phyloP scores from a whole-genome alignment of 1,284 basidiomycete species.

The Dichomitus squalens region DNA sequence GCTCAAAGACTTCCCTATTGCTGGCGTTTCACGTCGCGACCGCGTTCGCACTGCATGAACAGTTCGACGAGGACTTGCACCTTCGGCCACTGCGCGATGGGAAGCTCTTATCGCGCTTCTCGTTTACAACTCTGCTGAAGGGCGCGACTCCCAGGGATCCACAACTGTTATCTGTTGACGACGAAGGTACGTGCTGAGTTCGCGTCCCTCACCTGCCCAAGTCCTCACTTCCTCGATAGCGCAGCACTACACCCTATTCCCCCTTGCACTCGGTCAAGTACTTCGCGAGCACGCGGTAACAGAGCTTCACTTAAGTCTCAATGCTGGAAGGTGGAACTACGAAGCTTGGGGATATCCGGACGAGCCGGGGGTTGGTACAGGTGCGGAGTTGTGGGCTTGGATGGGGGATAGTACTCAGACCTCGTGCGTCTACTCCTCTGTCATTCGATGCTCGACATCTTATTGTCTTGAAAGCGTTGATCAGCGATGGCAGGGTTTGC shows the following conservation, averaged over 20 bases:
- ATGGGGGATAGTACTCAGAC: constrained; percentile 61
- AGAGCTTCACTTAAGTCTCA: constrained; percentile 86
- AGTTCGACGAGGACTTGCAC: constrained; percentile 71
- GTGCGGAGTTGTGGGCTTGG: constrained; percentile 92
- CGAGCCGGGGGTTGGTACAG: constrained; percentile 76
- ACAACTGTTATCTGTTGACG: constrained; percentile 46
- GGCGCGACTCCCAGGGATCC: constrained; percentile 58
- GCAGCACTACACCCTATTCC: constrained; percentile 85
- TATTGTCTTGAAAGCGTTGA: constrained; percentile 51
- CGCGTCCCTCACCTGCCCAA: neutral
- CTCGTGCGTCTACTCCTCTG: constrained; percentile 45
- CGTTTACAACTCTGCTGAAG: constrained; percentile 71
- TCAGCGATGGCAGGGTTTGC: constrained; percentile 81
- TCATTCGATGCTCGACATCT: neutral
- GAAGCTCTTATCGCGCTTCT: constrained; percentile 82
- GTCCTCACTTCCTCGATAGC: constrained; percentile 38
- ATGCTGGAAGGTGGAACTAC: constrained; percentile 91
- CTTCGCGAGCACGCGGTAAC: constrained; percentile 82
- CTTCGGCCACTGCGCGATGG: constrained; percentile 84
- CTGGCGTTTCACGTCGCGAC: constrained; percentile 12
- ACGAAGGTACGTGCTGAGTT: constrained; percentile 48
- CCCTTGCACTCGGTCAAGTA: constrained; percentile 85
- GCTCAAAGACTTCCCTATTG: constrained; percentile 9
- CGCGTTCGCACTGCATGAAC: constrained; percentile 35
- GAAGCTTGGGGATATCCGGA: constrained; percentile 83